Conservation (phyloP, 2,329 filamentous ascomycete genomes). For the Neonectria sp. region DNA sequence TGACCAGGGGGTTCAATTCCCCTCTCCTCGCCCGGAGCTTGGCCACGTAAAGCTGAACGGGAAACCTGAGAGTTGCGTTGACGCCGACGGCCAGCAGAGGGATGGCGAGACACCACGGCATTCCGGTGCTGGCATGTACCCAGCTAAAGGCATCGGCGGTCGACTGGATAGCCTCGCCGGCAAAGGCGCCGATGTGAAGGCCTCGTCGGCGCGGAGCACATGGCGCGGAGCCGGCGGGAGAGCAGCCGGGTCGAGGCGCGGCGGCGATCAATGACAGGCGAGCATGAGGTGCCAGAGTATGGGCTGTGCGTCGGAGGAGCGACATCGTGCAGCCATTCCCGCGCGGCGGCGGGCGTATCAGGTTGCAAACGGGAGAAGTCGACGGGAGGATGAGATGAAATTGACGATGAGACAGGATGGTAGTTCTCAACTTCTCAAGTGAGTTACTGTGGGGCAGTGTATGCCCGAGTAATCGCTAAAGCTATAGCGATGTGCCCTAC, state of each 20-base stretch:
- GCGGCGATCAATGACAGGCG: constrained; percentile 26
- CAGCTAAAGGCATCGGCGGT: constrained; percentile 61
- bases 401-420: constrained; percentile 22
- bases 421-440: constrained; percentile 10
- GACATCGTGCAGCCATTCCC: constrained; percentile 38
- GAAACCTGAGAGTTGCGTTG: constrained; percentile 62
- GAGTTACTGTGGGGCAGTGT: constrained; percentile 16
- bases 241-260: constrained; percentile 23
- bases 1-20: constrained; percentile 49
- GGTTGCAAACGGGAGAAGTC: constrained; percentile 15
- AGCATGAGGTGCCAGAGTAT: constrained; percentile 30
- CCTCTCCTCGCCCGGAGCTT: constrained; percentile 49
- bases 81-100: constrained; percentile 66
- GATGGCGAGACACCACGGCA: constrained; percentile 70
- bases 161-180: constrained; percentile 54
- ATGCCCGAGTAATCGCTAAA: background rate
- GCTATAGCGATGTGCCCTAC: constrained; percentile 9
- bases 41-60: constrained; percentile 60
- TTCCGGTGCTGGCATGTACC: constrained; percentile 58
- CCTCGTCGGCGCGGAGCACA: constrained; percentile 40
- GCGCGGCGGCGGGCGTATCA: constrained; percentile 17
- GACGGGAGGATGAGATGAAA: constrained; percentile 32
- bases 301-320: constrained; percentile 31
- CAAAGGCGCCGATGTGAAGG: constrained; percentile 53
- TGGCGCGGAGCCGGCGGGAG: constrained; percentile 15